These are phyloP conservation scores for Crucihimalaya himalaica DNA, from an alignment of 345 rosid species.

Conservation along the genomic window DNA sequence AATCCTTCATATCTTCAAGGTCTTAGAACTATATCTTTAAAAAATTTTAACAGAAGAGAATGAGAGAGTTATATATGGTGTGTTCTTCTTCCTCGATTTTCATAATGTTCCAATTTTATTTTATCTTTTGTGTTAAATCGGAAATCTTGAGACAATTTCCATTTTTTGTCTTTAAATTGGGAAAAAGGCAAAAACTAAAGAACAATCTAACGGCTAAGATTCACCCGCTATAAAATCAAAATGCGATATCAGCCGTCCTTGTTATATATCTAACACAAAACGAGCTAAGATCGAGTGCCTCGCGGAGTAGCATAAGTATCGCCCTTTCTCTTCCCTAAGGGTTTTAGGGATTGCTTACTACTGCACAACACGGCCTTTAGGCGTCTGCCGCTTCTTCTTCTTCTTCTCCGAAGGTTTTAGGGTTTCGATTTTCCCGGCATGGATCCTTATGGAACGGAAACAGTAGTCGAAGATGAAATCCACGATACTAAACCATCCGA, in stretches of 20 bases:
- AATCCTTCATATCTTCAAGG: too few relatives aligned
- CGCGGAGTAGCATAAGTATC: conserved; percentile 23
- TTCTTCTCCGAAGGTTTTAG: conserved; percentile 2
- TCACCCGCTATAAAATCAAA: not conserved
- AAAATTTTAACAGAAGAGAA: too few relatives aligned
- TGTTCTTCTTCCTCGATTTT: too few relatives aligned
- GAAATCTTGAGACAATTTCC: not conserved
- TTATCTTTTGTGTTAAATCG: too few relatives aligned
- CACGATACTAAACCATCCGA: conserved; percentile 49
- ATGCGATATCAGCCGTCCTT: conserved; percentile 4
- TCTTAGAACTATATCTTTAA: too few relatives aligned
- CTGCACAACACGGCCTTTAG: conserved; percentile 29
- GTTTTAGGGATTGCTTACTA: conserved; percentile 42
- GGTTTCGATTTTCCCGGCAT: conserved; percentile 34
- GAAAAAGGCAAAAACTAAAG: not conserved
- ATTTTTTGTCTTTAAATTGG: not conserved
- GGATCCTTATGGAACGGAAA: conserved; percentile 56
- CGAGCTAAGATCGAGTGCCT: conserved; percentile 15
- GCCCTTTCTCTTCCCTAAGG: conserved; percentile 21
- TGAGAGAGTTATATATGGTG: too few relatives aligned
- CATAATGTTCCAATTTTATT: too few relatives aligned
- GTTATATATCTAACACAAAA: not conserved
- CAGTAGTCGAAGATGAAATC: conserved; percentile 44
- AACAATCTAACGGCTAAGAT: conserved; percentile 15
- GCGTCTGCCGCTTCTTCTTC: conserved; percentile 26